Base-by-base conservation (phyloP, 805 yeast genomes). In the Zygoascus bituminiphila region DNA sequence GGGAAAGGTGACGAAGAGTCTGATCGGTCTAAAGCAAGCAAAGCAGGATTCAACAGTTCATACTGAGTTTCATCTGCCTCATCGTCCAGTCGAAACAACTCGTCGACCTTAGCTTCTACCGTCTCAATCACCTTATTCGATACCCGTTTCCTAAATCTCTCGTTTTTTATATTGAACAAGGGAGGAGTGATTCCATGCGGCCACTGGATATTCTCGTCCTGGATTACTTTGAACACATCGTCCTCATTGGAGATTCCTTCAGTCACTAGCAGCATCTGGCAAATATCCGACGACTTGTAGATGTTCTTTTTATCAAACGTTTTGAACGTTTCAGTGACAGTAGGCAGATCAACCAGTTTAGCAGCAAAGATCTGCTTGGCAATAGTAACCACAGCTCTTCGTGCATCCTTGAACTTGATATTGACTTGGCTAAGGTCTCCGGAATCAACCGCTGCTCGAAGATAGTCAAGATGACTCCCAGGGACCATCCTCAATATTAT, bases 171-270 rank as follows among this genome's bases (percentile, higher is more conserved):
- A 55, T 82, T 80, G 57, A 78, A 76, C 67, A 85, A 71, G 0
- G 98, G 96, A 5, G 87, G 82, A 0, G 93, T 78, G 17, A 93
- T 62, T 6, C 98, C 98, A 63, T 85, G 87, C n/a, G 77, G 79
- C 56, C 72, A 77, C 33, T 65, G 70, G 39, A 64, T 63, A 0
- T 25, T 29, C 54, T 24, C 46, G 21, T 20, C 39, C 19, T 33
- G 46, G 8, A 19, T 12, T 20, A 31, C 26, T 19, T 44, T 36
- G 8, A 74, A 47, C 2, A 63, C 64, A 44, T 71, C 72, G 7
- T 73, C 69, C 20, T 77, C 80, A n/a, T 62, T 57, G 12, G 69
- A 70, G 5, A 79, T 68, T 14, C 73, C 69, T 48, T 77, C 80
- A 6, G 88, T 72, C 5, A 91, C 91, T 5, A 89, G 66, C 45